phyloP scores from a whole-genome alignment of 768 basidiomycete species.

The Podaxis sp. region DNA sequence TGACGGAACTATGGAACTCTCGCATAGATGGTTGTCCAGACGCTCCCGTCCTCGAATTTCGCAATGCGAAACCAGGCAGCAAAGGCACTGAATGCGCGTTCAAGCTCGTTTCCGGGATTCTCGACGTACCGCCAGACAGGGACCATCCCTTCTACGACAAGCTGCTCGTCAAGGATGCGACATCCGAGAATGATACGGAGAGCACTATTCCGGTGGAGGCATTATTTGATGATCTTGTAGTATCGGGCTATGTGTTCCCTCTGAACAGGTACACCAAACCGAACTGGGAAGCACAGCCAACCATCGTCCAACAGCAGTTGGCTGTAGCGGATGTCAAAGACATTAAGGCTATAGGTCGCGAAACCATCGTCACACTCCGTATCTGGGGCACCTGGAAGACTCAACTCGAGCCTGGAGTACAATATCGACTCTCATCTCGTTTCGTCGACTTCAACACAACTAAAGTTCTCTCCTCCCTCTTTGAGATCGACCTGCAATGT shows the following conservation, averaged over 20 bases:
- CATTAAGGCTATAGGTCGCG: conserved; percentile 26
- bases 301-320: conserved; percentile 32
- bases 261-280: conserved; percentile 32
- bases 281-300: conserved; percentile 35
- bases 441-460: conserved; percentile 51
- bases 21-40: conserved; percentile 48
- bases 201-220: conserved; percentile 39
- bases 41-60: conserved; percentile 40
- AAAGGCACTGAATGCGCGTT: conserved; percentile 33
- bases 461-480: conserved; percentile 38
- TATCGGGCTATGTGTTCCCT: conserved; percentile 41
- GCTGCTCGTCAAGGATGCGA: conserved; percentile 34
- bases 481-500: conserved; percentile 42
- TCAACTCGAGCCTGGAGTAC: conserved; percentile 25
- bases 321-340: conserved; percentile 37
- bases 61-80: conserved; percentile 19
- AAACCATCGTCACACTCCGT: conserved; percentile 32
- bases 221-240: conserved; percentile 45
- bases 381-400: conserved; percentile 31
- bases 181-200: conserved; percentile 18
- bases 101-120: conserved; percentile 34
- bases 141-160: conserved; percentile 41
- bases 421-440: conserved; percentile 44
- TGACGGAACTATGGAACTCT: conserved; percentile 42
- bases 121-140: conserved; percentile 39